These are phyloP conservation scores for Lotmaria passim DNA, from an alignment of 208 protist genomes.

Conservation along the genomic window DNA sequence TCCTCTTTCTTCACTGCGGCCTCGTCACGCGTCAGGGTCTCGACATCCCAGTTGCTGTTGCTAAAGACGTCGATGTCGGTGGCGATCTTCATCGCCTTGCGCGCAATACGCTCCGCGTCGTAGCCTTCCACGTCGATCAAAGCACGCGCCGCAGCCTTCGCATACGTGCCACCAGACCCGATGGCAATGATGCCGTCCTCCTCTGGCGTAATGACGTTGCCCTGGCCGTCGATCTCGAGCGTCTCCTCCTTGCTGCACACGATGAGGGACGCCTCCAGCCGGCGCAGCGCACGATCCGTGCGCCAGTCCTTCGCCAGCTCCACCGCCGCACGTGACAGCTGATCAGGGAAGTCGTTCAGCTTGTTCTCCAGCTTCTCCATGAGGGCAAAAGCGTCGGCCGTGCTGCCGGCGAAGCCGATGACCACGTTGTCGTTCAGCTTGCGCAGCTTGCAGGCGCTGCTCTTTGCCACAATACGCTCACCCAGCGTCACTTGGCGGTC, in stretches of 20 bases:
- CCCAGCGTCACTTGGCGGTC: slow-evolving; percentile 95
- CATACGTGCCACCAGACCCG: slow-evolving; percentile 94
- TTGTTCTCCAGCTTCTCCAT: slow-evolving; percentile 96
- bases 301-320: slow-evolving; percentile 97
- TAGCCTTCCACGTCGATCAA: slow-evolving; percentile 91
- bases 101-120: slow-evolving; percentile 91
- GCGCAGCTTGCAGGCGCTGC: slow-evolving; percentile 85
- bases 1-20: slow-evolving; percentile 36
- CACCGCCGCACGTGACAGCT: slow-evolving; percentile 93
- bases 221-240: slow-evolving; percentile 94
- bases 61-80: slow-evolving; percentile 97
- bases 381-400: slow-evolving; percentile 95
- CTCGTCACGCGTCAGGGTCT: slow-evolving; percentile 67
- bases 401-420: slow-evolving; percentile 94
- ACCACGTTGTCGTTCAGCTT: slow-evolving; percentile 82
- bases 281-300: slow-evolving; percentile 93
- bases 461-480: slow-evolving; percentile 92
- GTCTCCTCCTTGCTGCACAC: slow-evolving; percentile 91
- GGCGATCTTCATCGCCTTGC: slow-evolving; percentile 95
- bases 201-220: slow-evolving; percentile 95
- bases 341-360: slow-evolving; percentile 92
- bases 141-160: slow-evolving; percentile 93
- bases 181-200: slow-evolving; percentile 95
- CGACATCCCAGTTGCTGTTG: slow-evolving; percentile 94
- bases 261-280: slow-evolving; percentile 94